Evolutionary conservation across 768 basidiomycete genomes (phyloP).

Genomic region (Postia placenta): DNA sequence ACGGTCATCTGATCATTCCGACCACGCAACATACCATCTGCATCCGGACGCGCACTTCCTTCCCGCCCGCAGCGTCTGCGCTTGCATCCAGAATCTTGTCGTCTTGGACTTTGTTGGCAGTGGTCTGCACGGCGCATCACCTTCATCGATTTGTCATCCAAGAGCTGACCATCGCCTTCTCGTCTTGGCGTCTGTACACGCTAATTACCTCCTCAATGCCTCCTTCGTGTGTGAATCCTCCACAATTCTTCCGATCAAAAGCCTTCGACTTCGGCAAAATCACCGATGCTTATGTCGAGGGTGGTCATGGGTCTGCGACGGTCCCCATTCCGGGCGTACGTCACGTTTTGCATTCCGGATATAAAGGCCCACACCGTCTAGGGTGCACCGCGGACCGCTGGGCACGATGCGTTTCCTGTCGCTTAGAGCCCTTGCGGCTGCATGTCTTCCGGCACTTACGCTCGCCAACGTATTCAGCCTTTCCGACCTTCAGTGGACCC

Average conservation of each 20-base stretch:
- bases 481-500: slow-evolving; percentile 43
- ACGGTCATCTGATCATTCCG: not conserved
- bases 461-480: slow-evolving; percentile 30
- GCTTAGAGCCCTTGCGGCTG: slow-evolving; percentile 1
- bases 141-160: not conserved
- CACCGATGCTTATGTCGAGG: not conserved
- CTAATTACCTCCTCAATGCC: no score
- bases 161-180: not conserved
- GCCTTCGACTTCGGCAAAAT: not conserved
- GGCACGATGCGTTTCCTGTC: not conserved
- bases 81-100: not conserved
- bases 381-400: not conserved
- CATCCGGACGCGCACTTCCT: not conserved
- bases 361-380: not conserved
- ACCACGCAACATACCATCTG: not conserved
- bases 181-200: not conserved
- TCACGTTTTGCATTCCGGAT: not conserved
- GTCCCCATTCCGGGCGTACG: not conserved
- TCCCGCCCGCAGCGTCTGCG: no score
- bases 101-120: not conserved
- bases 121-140: not conserved
- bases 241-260: not conserved
- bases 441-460: slow-evolving; percentile 8
- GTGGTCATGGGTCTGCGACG: not conserved
- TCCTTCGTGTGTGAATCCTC: not conserved